phyloP scores from a whole-genome alignment of 148 eudicot species.

The Dianthus caryophyllus region DNA sequence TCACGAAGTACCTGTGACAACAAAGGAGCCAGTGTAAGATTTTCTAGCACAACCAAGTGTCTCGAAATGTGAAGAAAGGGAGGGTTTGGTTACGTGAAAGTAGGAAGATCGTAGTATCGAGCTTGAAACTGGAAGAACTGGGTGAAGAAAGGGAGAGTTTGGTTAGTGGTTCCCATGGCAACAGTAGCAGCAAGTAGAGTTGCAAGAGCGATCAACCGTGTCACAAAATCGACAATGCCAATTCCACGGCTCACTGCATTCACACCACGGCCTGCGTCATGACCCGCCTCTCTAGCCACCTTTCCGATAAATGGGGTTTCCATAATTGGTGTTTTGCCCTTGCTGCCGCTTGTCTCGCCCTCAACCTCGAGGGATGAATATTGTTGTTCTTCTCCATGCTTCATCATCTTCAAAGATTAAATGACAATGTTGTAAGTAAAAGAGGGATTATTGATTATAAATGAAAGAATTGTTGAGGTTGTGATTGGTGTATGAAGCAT shows the following conservation, averaged over 20 bases:
- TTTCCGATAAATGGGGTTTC: slow-evolving; percentile 38
- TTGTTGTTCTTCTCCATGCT: slow-evolving; percentile 12
- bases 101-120: slow-evolving; percentile 38
- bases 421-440: neutral
- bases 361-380: slow-evolving; percentile 28
- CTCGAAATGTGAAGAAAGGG: neutral
- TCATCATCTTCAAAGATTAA: slow-evolving; percentile 15
- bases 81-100: slow-evolving; percentile 33
- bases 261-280: slow-evolving; percentile 1
- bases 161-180: slow-evolving; percentile 40
- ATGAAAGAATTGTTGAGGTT: slow-evolving; percentile 13
- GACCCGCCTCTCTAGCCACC: neutral
- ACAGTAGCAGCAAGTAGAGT: slow-evolving; percentile 34
- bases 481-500: slow-evolving; percentile 6
- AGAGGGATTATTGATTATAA: neutral
- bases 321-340: slow-evolving; percentile 43
- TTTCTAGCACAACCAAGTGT: too few relatives aligned
- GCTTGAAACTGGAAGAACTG: slow-evolving; percentile 51
- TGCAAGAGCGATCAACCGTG: slow-evolving; percentile 34
- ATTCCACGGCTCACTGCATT: slow-evolving; percentile 34
- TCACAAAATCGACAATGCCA: slow-evolving; percentile 37
- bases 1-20: slow-evolving; percentile 65
- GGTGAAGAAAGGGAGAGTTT: slow-evolving; percentile 52
- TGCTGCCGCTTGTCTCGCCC: slow-evolving; percentile 23
- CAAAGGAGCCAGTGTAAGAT: too few relatives aligned